Conservation (phyloP, 306 rosid species). For the Vachellia collinsii region DNA sequence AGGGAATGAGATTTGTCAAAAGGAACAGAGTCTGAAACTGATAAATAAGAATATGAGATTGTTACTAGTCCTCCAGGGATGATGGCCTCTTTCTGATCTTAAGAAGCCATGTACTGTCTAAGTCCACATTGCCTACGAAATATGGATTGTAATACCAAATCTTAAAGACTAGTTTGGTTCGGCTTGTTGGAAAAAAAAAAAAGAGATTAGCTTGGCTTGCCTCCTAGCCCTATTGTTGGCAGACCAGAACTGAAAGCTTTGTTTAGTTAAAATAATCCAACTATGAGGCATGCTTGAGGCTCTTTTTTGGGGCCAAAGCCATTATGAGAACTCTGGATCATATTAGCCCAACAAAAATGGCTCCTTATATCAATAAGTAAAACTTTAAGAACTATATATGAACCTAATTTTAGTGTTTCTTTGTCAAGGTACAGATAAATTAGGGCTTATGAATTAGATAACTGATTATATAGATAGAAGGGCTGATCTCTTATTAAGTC, state of each 20-base stretch:
- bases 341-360: not conserved
- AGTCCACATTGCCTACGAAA: not conserved
- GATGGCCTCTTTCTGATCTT: not conserved
- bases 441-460: not conserved
- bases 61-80: not conserved
- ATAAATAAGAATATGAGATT: not conserved
- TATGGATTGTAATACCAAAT: not conserved
- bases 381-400: no score
- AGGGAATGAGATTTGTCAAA: not conserved
- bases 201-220: no score
- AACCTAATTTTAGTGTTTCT: no score
- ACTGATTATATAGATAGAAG: no score
- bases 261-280: not conserved
- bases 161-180: not conserved
- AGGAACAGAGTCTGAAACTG: not conserved
- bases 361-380: no score
- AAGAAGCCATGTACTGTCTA: not conserved
- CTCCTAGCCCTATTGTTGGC: not conserved
- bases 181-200: no score
- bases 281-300: not conserved
- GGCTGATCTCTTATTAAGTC: no score
- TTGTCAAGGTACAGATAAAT: no score
- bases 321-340: not conserved
- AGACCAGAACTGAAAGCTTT: not conserved
- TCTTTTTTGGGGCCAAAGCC: no score